Percentiles rank a stretch among this genome's conserved stretches.
phyloP scores from a whole-genome alignment of 768 basidiomycete genomes.

The Serendipita sp. region DNA sequence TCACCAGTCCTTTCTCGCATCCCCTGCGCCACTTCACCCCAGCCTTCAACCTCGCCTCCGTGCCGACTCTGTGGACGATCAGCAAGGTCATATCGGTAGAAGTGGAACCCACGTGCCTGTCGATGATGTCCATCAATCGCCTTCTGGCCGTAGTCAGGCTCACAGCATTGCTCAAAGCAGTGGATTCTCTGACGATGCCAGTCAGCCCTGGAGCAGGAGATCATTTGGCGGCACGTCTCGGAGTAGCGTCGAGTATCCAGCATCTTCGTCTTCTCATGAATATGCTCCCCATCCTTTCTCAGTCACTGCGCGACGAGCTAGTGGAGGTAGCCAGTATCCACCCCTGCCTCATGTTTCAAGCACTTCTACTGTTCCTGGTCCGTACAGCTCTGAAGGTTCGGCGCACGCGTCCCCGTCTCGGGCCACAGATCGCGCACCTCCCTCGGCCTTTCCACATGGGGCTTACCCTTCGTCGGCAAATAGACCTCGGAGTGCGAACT shows the following conservation, averaged over 20 bases:
- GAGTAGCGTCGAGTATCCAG: background rate
- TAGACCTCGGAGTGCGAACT: background rate
- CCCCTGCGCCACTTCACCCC: background rate
- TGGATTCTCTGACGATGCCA: background rate
- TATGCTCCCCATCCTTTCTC: background rate
- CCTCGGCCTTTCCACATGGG: slow-evolving; percentile 1
- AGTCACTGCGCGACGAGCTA: background rate
- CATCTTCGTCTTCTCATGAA: background rate
- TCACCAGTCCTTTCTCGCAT: background rate
- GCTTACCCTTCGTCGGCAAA: background rate
- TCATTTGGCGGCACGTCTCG: background rate
- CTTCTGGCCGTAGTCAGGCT: slow-evolving; percentile 4
- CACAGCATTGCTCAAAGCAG: background rate
- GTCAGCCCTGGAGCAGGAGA: background rate
- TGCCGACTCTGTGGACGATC: background rate
- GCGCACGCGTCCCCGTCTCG: background rate
- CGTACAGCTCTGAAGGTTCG: slow-evolving; percentile 1
- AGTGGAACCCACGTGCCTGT: background rate
- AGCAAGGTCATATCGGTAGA: slow-evolving; percentile 3
- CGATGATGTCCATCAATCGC: background rate
- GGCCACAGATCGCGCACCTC: background rate
- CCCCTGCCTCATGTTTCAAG: background rate
- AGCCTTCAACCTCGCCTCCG: slow-evolving; percentile 1
- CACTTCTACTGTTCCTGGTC: background rate
- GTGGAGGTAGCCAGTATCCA: background rate